Base-by-base conservation (phyloP, 2,329 filamentous ascomycete genomes). In the Fusarium sp. region DNA sequence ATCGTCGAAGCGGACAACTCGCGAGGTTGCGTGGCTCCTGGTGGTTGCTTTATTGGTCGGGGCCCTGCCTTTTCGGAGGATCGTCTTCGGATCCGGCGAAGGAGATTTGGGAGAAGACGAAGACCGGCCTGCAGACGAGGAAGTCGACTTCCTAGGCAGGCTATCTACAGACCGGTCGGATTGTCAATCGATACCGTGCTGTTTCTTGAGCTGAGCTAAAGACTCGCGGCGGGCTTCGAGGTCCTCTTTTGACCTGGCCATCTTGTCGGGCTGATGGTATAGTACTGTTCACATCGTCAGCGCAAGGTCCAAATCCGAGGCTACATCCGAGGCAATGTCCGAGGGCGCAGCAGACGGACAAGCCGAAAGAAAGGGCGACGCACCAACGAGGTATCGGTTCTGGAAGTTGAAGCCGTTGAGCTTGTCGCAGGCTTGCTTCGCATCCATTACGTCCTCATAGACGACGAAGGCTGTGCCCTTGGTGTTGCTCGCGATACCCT, bases 331-430 rank as follows among this genome's bases (percentile, higher is more conserved):
- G 25, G 45, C 64, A 45, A 70, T 73, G 41, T 54, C 14, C 57
- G 41, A 66, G 34, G 30, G 18, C 10, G 39, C n/a, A 57, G 14
- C n/a, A 50, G 23, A 13, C 35, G 58, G 16, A 25, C 37, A 27
- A 14, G 16, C 45, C 23, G 20, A 32, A 25, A 16, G 8, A 5
- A 25, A 16, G 18, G 39, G 54, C 39, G 27, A 91, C 94, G 72
- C 91, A 97, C 95, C 95, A 82, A 99, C 97, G 80, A 99, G 94
- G 86, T 99, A 99, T 84, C 97, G 94, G 87, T 96, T 98, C 88
- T 99, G 97, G 85, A 99, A 99, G 88, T 99, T 99, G 92, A 97
- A 99, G 83, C 97, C 97, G 89, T 99, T 99, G 84, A 99, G 90
- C 88, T 98, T 98, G 89, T 99, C 97, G 89, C 97, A 98, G 82